Evolutionary conservation across 1,284 basidiomycete species (phyloP).

Genomic region (Sanghuangporus sanghuang): DNA sequence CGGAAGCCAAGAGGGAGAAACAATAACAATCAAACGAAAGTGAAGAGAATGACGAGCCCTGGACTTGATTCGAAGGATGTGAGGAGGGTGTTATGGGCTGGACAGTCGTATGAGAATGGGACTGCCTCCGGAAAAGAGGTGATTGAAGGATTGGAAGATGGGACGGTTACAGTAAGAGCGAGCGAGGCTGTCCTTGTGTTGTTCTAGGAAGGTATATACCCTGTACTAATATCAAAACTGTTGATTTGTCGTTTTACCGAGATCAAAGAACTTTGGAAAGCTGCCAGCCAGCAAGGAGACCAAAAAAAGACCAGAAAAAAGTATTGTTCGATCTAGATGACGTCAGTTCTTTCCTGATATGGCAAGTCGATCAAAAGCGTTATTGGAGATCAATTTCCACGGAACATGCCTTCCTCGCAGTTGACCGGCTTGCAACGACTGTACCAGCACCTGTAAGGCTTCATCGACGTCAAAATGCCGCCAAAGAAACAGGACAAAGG

Average conservation of each 20-base stretch:
- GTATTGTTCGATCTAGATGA: too few relatives aligned
- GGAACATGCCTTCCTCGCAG: not conserved
- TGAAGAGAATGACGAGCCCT: conserved; percentile 29
- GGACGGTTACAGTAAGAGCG: conserved; percentile 25
- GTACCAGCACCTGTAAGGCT: not conserved
- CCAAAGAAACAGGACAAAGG: conserved; percentile 61
- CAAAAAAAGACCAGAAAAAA: too few relatives aligned
- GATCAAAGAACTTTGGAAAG: too few relatives aligned
- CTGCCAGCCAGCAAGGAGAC: too few relatives aligned
- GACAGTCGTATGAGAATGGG: conserved; percentile 30
- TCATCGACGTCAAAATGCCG: conserved; percentile 45
- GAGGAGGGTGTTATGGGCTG: conserved; percentile 29
- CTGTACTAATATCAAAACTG: not conserved
- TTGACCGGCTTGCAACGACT: not conserved
- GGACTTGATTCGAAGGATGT: conserved; percentile 30
- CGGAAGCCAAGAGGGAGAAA: not conserved
- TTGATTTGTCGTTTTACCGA: too few relatives aligned
- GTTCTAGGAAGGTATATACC: conserved; percentile 16
- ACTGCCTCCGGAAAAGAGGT: conserved; percentile 25
- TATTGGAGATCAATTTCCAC: not conserved
- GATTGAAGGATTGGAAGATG: conserved; percentile 24
- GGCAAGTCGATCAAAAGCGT: not conserved
- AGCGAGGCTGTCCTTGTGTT: conserved; percentile 32
- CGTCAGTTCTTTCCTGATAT: not conserved
- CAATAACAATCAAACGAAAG: conserved; percentile 5